phyloP scores from a whole-genome alignment of 1,284 basidiomycete species.

The Termitomyces sp. region DNA sequence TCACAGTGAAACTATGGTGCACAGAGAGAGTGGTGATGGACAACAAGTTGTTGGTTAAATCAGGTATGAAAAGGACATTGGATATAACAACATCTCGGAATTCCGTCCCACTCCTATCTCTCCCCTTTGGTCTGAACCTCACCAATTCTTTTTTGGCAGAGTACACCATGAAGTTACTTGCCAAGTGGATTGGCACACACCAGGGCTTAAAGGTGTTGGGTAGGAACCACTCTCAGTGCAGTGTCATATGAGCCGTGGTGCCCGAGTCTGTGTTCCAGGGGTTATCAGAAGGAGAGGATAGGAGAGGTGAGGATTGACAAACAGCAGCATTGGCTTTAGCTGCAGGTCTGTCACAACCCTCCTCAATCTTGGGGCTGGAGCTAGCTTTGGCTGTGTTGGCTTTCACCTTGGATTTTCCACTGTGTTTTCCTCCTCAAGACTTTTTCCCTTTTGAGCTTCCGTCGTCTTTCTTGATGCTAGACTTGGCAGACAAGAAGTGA shows the following conservation, averaged over 20 bases:
- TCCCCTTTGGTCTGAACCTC: no score
- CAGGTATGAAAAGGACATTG: constrained; percentile 1
- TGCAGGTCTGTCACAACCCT: constrained; percentile 2
- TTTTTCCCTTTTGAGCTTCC: no score
- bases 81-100: constrained; percentile 1
- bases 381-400: constrained; percentile 1
- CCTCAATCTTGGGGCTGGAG: not conserved
- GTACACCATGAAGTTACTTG: no score
- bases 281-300: not conserved
- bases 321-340: constrained; percentile 7
- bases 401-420: not conserved
- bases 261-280: constrained; percentile 8
- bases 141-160: no score
- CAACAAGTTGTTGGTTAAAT: constrained; percentile 5
- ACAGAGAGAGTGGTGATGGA: constrained; percentile 6
- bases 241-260: constrained; percentile 8
- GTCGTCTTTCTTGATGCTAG: no score
- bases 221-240: constrained; percentile 1
- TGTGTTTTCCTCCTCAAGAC: no score
- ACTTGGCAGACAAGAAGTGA: not conserved
- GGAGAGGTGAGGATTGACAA: not conserved
- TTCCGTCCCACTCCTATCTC: not conserved
- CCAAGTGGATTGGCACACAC: not conserved
- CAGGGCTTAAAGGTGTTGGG: not conserved
- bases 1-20: not conserved